Conservation (phyloP, 176 grass and related monocot genomes). For the Triticum dicoccoides region DNA sequence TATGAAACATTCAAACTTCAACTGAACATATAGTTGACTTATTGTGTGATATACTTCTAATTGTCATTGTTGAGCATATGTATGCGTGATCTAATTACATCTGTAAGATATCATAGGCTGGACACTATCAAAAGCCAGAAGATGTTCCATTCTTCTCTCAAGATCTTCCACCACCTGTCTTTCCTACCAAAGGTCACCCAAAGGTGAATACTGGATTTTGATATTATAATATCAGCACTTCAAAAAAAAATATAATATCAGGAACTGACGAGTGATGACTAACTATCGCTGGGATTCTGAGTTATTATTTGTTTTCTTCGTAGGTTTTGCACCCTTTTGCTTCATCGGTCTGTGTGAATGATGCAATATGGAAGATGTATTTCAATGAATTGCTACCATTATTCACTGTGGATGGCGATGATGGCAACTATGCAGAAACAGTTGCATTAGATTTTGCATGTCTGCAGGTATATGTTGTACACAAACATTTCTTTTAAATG, state of each 20-base stretch:
- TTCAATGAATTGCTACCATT: constrained; percentile 72
- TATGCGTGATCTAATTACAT: not conserved
- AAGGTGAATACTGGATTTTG: constrained; percentile 32
- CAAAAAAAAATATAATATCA: too few species aligned
- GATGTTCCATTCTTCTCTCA: constrained; percentile 79
- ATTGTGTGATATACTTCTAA: not conserved
- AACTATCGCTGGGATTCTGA: not conserved
- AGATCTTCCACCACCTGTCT: constrained; percentile 48
- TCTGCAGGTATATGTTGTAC: constrained; percentile 60
- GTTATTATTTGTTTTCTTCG: not conserved
- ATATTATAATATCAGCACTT: not conserved
- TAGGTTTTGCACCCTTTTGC: constrained; percentile 70
- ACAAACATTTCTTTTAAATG: not conserved
- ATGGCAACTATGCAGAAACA: constrained; percentile 58
- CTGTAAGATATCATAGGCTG: constrained; percentile 38
- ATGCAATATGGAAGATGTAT: constrained; percentile 94
- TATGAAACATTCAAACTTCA: not conserved
- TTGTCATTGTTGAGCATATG: not conserved
- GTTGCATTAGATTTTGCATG: constrained; percentile 75
- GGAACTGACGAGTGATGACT: not conserved
- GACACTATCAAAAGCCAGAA: constrained; percentile 82
- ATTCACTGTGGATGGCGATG: constrained; percentile 58
- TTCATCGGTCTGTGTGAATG: constrained; percentile 51
- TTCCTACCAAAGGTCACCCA: constrained; percentile 31
- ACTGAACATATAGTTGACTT: not conserved